Percentiles rank a stretch among this genome's conserved stretches.
These are phyloP conservation scores for Thraustochytrium sp. DNA, from an alignment of 352 stramenopile species.

Conservation along the genomic window DNA sequence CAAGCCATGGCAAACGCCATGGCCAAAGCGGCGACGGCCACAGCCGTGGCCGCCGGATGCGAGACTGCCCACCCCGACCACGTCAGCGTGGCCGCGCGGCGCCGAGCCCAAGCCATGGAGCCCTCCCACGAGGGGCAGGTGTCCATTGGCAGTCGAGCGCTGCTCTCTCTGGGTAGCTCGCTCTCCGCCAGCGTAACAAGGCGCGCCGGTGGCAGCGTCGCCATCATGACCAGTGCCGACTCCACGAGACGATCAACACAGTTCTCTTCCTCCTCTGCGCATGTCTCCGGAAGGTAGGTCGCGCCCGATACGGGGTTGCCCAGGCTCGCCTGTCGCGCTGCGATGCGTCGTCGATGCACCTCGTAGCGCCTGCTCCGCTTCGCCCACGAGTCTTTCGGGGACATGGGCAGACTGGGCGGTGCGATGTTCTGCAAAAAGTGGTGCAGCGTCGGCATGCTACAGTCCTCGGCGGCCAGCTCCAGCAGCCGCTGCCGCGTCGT, in stretches of 20 bases:
- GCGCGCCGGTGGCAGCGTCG: background rate
- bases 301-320: background rate
- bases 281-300: background rate
- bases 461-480: background rate
- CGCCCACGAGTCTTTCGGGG: background rate
- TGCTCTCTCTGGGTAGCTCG: background rate
- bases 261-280: constrained; percentile 5
- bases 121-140: background rate
- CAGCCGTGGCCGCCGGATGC: background rate
- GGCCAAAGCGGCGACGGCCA: background rate
- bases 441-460: constrained; percentile 14
- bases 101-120: background rate
- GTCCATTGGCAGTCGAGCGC: background rate
- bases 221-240: constrained; percentile 14
- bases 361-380: background rate
- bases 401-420: background rate
- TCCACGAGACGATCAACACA: constrained; percentile 21
- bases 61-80: background rate
- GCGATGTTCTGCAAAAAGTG: constrained; percentile 36
- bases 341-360: background rate
- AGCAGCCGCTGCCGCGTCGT: background rate
- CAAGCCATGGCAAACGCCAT: background rate
- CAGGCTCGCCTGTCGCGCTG: background rate
- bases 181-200: background rate
- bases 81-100: background rate